Conservation (phyloP, 148 eudicot species). For the Euryodendron excelsum region DNA sequence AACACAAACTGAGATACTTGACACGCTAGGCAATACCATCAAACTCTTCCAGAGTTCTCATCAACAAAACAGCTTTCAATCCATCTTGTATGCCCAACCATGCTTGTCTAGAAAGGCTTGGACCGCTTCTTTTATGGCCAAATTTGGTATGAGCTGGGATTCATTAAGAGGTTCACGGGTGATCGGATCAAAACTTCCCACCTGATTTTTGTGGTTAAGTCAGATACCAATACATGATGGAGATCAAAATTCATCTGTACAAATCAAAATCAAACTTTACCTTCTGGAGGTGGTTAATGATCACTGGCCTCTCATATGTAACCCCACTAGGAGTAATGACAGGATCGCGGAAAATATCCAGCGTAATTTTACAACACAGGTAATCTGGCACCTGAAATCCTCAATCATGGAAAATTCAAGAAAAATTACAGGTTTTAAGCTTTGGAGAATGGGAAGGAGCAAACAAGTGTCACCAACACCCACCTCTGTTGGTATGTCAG, state of each 20-base stretch:
- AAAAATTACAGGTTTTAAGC: neutral
- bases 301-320: conserved; percentile 84
- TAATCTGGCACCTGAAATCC: conserved; percentile 80
- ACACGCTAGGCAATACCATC: neutral
- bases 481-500: conserved; percentile 76
- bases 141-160: conserved; percentile 64
- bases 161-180: conserved; percentile 57
- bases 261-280: conserved; percentile 26
- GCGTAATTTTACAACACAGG: conserved; percentile 78
- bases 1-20: neutral
- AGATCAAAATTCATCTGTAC: neutral
- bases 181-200: conserved; percentile 82
- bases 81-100: conserved; percentile 79
- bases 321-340: conserved; percentile 90
- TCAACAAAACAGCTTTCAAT: conserved; percentile 14
- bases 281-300: conserved; percentile 75
- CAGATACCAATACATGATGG: neutral
- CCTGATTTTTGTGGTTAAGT: conserved; percentile 30
- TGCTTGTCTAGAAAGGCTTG: conserved; percentile 59
- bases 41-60: neutral
- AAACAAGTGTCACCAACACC: neutral
- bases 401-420: neutral
- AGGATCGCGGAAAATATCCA: conserved; percentile 87
- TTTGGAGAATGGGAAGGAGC: no score
- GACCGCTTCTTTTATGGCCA: conserved; percentile 88